Evolutionary conservation across 1,139 yeast genomes (phyloP).

Genomic region (Debaryomyces udenii): DNA sequence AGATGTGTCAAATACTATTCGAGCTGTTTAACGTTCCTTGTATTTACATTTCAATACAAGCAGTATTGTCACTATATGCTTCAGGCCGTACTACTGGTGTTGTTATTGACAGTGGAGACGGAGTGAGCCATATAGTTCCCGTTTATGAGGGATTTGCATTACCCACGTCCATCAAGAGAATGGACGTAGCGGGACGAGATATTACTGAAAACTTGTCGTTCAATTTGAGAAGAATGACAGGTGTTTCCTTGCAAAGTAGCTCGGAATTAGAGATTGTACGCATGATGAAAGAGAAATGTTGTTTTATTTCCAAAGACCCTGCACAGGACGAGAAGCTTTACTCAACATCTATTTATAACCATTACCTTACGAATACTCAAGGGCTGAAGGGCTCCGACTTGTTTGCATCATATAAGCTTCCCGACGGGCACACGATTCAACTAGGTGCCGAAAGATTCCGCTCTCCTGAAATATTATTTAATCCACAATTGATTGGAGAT

Average conservation of each 20-base stretch:
- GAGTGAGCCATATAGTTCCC: slow-evolving; percentile 86
- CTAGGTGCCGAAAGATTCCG: slow-evolving; percentile 71
- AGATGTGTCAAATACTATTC: slow-evolving; percentile 75
- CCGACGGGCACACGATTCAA: slow-evolving; percentile 74
- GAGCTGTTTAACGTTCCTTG: slow-evolving; percentile 90
- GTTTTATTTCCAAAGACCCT: slow-evolving; percentile 73
- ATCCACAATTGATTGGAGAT: slow-evolving; percentile 77
- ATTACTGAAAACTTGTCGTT: slow-evolving; percentile 74
- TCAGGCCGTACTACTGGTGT: slow-evolving; percentile 91
- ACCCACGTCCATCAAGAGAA: slow-evolving; percentile 70
- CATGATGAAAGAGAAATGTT: slow-evolving; percentile 71
- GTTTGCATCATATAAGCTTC: slow-evolving; percentile 58
- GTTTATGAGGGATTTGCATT: slow-evolving; percentile 87
- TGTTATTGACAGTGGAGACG: slow-evolving; percentile 90
- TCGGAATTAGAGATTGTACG: slow-evolving; percentile 85
- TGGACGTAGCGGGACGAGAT: slow-evolving; percentile 87
- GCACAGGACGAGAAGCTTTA: slow-evolving; percentile 66
- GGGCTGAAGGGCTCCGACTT: slow-evolving; percentile 25
- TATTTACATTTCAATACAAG: slow-evolving; percentile 78
- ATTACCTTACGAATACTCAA: slow-evolving; percentile 17
- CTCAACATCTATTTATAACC: slow-evolving; percentile 29
- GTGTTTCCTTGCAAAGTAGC: slow-evolving; percentile 62
- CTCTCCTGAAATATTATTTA: slow-evolving; percentile 75
- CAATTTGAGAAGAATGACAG: slow-evolving; percentile 64
- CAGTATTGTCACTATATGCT: slow-evolving; percentile 83